Conservation (phyloP, 805 yeast species). For the Saccharomycodes ludwigii region DNA sequence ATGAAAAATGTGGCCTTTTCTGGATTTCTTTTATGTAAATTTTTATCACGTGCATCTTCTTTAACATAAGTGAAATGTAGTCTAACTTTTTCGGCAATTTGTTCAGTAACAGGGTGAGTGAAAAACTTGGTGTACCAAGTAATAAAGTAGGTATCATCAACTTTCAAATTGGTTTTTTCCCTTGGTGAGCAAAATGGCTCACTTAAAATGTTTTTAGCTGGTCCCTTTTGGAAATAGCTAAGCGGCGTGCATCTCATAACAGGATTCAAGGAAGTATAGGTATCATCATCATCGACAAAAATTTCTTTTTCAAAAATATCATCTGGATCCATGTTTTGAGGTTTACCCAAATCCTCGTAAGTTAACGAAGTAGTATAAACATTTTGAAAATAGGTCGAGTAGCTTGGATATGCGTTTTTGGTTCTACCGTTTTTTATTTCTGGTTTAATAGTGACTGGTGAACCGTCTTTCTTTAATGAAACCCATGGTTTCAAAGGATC, state of each 20-base stretch:
- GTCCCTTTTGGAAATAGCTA: slow-evolving; percentile 50
- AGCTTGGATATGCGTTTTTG: slow-evolving; percentile 55
- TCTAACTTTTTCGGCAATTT: slow-evolving; percentile 46
- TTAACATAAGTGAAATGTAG: slow-evolving; percentile 55
- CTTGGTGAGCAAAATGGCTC: slow-evolving; percentile 83
- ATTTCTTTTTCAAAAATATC: slow-evolving; percentile 44
- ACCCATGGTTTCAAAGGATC: slow-evolving; percentile 74
- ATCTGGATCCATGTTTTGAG: slow-evolving; percentile 58
- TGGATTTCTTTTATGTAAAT: slow-evolving; percentile 33
- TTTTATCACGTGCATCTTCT: slow-evolving; percentile 43
- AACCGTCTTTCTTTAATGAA: slow-evolving; percentile 61
- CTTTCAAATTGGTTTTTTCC: slow-evolving; percentile 43
- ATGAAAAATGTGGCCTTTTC: slow-evolving; percentile 39
- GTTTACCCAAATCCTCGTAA: slow-evolving; percentile 48
- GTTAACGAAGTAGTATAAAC: slow-evolving; percentile 43
- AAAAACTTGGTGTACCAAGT: slow-evolving; percentile 74
- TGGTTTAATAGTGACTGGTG: slow-evolving; percentile 71
- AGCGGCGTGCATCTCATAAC: slow-evolving; percentile 79
- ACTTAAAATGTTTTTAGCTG: slow-evolving; percentile 38
- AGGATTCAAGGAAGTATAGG: slow-evolving; percentile 63
- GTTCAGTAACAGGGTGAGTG: slow-evolving; percentile 11
- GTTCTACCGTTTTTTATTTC: slow-evolving; percentile 61
- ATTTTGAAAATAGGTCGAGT: slow-evolving; percentile 66
- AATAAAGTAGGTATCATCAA: slow-evolving; percentile 57
- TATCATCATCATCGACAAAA: slow-evolving; percentile 55